Base-by-base conservation (phyloP, 306 rosid genomes). In the Sechiopsis laciniata region DNA sequence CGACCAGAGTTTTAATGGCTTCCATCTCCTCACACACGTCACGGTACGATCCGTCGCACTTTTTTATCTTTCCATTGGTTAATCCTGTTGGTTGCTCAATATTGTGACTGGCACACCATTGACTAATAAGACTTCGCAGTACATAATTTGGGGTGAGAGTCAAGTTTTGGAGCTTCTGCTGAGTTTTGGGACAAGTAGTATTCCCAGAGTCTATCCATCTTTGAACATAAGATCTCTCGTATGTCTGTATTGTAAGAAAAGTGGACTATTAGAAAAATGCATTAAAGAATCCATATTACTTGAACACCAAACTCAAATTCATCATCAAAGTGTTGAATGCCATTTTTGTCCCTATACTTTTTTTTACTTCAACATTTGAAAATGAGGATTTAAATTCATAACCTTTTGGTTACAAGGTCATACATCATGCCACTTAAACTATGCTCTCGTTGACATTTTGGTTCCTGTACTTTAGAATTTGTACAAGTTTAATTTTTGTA, bases 131-230 rank as follows among this genome's bases (percentile, higher is more conserved):
- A 82, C 96, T 94, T 82, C 99, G 84, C 80, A 94, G 70, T 55
- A 88, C 99, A 82, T 91, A 89, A 80, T 94, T 94, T 54, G 99
- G 92, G 48, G 97, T 94, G 16, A 94, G 92, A 32, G 88, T 86
- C 85, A 84, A 78, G 79, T 91, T 80, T 75, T 91, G 87, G 26
- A 94, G 96, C 87, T 91, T 94, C 84, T 86, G 97, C 88, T 89
- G 99, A 58, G 99, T 94, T 88, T 94, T 94, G 2, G 99, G 99
- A 65, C 99, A 94, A 5, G 96, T 87, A 71, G 82, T 51, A 71
- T 94, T 91, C 59, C 96, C 99, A 63, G 92, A 85, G 77, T 94
- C 99, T 78, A 94, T 81, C 99, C 99, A 94, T 80, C 99, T 88
- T 82, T 94, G 99, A 67, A 94, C 88, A 81, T 83, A 94, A 59